These are phyloP conservation scores for Fonsecaea monophora DNA, from an alignment of 2,329 filamentous ascomycete genomes.

Conservation along the genomic window DNA sequence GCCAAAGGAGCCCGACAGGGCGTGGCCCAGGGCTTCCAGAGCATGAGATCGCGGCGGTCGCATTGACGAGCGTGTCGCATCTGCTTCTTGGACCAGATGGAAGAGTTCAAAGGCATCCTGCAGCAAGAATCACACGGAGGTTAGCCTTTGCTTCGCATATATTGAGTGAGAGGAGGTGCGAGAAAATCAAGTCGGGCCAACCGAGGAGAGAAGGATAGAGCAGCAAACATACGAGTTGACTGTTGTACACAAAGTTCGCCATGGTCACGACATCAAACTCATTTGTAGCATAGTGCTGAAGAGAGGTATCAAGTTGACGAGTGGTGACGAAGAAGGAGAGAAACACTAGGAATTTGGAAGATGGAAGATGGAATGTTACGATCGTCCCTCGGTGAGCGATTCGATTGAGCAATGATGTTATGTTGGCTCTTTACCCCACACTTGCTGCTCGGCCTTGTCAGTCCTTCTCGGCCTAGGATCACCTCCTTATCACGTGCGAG, in stretches of 20 bases:
- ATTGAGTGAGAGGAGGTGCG: not conserved
- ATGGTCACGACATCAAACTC: slow-evolving; percentile 22
- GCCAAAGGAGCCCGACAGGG: slow-evolving; percentile 77
- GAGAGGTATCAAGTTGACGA: not conserved
- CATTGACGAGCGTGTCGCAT: slow-evolving; percentile 29
- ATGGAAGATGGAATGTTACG: slow-evolving; percentile 1
- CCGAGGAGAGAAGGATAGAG: not conserved
- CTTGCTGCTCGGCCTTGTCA: slow-evolving; percentile 4
- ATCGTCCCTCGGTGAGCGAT: slow-evolving; percentile 14
- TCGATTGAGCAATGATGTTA: slow-evolving; percentile 17
- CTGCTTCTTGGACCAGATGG: slow-evolving; percentile 48
- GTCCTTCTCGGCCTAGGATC: not conserved
- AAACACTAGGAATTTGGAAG: not conserved
- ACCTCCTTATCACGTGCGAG: not conserved
- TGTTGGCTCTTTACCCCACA: slow-evolving; percentile 24
- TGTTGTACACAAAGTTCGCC: slow-evolving; percentile 35
- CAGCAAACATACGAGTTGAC: slow-evolving; percentile 34
- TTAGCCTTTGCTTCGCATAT: not conserved
- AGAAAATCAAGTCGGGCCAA: not conserved
- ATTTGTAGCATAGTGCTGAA: slow-evolving; percentile 19
- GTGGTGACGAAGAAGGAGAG: not conserved
- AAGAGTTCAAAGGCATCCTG: slow-evolving; percentile 55
- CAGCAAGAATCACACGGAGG: not conserved
- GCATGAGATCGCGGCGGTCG: slow-evolving; percentile 57
- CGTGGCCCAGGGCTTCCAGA: slow-evolving; percentile 76